A percentile compares a stretch with the other conserved stretches of the same genome.
Evolutionary conservation across 2,329 filamentous ascomycete species (phyloP).

Genomic region (Xylaria sp.): DNA sequence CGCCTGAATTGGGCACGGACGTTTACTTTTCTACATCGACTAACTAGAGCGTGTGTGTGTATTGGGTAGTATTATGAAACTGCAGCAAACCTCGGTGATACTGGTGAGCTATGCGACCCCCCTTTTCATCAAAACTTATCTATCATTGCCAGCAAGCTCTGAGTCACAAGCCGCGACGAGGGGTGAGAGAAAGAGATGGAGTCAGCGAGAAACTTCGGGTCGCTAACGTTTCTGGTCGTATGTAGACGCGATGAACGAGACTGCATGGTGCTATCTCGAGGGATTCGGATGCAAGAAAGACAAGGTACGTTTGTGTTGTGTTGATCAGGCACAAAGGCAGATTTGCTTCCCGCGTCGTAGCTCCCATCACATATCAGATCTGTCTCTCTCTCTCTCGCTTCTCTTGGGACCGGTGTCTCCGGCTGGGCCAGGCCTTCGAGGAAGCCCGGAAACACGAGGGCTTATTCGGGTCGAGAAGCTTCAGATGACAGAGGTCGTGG

Average conservation of each 20-base stretch:
- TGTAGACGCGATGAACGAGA: conserved; percentile 92
- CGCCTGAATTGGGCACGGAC: not conserved
- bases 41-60: conserved; percentile 20
- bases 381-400: conserved; percentile 2
- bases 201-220: conserved; percentile 24
- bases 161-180: conserved; percentile 15
- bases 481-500: conserved; percentile 12
- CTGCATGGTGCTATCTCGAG: conserved; percentile 90
- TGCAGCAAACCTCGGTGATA: conserved; percentile 91
- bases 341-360: conserved; percentile 5
- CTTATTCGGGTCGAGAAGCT: conserved; percentile 12
- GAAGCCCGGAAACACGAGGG: conserved; percentile 3
- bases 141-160: conserved; percentile 15
- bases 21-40: conserved; percentile 13
- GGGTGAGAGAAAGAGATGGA: not conserved
- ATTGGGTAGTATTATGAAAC: conserved; percentile 83
- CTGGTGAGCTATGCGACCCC: conserved; percentile 45
- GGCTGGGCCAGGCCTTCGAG: conserved; percentile 9
- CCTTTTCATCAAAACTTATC: not conserved
- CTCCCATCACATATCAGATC: conserved; percentile 26
- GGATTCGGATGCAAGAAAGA: conserved; percentile 98
- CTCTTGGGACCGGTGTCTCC: conserved; percentile 7
- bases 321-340: conserved; percentile 24
- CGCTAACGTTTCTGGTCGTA: conserved; percentile 16
- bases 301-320: conserved; percentile 64